phyloP scores from a whole-genome alignment of 169 alveolate genomes.

The Cryptosporidium canis region DNA sequence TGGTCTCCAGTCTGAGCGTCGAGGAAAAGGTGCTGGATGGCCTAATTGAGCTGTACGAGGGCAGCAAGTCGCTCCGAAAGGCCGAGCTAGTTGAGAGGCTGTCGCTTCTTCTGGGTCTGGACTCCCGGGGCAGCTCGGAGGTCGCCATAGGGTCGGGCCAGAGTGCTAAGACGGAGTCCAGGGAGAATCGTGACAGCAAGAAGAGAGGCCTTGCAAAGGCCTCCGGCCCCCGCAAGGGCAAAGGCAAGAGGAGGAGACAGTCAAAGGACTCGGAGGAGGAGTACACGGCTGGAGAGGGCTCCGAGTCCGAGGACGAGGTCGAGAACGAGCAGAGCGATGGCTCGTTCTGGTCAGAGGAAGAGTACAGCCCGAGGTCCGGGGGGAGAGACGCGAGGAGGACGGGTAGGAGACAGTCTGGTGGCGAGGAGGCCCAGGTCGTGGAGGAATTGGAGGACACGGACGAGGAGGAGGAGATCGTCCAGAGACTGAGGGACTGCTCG shows the following conservation, averaged over 20 bases:
- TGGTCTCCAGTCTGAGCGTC: not conserved
- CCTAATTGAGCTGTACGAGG: not conserved
- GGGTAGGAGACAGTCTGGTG: not conserved
- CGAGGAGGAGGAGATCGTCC: conserved; percentile 61
- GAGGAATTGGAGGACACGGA: conserved; percentile 27
- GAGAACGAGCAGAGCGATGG: not conserved
- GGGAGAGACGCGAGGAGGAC: not conserved
- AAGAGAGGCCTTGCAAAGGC: not conserved
- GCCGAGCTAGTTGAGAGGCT: conserved; percentile 18
- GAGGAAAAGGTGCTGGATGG: conserved; percentile 1
- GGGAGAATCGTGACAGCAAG: not conserved
- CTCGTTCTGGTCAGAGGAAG: too few species aligned
- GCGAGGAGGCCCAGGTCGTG: not conserved
- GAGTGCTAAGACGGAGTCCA: not conserved
- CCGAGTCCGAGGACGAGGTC: not conserved
- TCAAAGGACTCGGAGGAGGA: too few species aligned
- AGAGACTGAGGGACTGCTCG: conserved; percentile 13
- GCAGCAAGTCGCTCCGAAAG: conserved; percentile 3
- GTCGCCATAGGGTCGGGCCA: not conserved
- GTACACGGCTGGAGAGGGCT: too few species aligned
- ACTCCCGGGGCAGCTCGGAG: not conserved
- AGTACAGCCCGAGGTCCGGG: not conserved
- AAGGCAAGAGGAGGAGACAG: not conserved
- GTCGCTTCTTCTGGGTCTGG: conserved; percentile 4
- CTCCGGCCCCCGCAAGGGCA: not conserved